Base-by-base conservation (phyloP, 352 stramenopile genomes). In the Phytophthora melonis region DNA sequence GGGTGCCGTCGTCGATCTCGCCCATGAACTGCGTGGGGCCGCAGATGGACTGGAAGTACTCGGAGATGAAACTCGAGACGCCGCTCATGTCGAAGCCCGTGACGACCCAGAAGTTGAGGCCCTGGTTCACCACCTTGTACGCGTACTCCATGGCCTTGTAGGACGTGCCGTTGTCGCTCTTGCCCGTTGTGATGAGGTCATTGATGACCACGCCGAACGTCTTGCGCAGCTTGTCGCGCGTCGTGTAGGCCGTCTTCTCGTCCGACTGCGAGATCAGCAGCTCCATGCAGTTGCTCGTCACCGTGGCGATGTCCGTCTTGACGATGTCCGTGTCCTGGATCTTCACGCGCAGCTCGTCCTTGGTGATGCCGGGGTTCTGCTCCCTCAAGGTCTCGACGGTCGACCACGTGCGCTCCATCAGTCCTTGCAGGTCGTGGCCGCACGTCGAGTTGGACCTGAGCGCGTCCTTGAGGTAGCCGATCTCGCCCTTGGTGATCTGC, bases 111-210 rank as follows among this genome's bases (percentile, higher is more conserved):
- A 73, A 45, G 6, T 32, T 49, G 16, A 79, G 27, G 10, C 61
- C 66, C 39, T 75, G 34, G 52, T 79, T 67, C n/a, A 70, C 27
- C 6, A 21, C 23, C 21, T 66, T 32, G 10, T 76, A 73, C 3
- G 67, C 16, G 25, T 75, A 66, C 36, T 75, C 57, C 2, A 59
- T 84, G 63, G 63, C 72, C 32, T 83, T 80, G 2, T 49, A 27
- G 43, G 88, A 66, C 56, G 82, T 69, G 21, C 80, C 80, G 27
- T 83, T 83, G 19, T 72, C 64, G n/a, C 23, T 25, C 23, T 25
- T 25, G 23, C 23, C 23, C 23, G 23, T 25, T 25, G 23, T 25
- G 23, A 82, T 86, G 18, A 82, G 70, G 1, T 61, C 68, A 34
- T 78, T 83, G 3, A 87, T 54, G n/a, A 25, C 23, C 23, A 25